Evolutionary conservation across 2,329 filamentous ascomycete species (phyloP).

Genomic region (Fusarium sp.): DNA sequence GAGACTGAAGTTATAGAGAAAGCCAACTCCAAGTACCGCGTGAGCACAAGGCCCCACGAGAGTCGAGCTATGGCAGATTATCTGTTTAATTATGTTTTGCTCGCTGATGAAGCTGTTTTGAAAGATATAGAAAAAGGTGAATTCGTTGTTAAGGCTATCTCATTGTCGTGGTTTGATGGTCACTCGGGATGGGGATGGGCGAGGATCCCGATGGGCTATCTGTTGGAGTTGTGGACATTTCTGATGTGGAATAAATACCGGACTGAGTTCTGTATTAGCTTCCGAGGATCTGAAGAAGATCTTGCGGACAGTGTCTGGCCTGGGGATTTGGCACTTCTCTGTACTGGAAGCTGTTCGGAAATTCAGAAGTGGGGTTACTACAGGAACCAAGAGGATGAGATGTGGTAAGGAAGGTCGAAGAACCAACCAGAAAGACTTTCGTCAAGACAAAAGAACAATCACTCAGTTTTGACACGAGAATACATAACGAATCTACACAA

Average conservation of each 20-base stretch:
- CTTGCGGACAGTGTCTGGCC: background rate
- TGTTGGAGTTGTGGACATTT: conserved; percentile 16
- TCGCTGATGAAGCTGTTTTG: background rate
- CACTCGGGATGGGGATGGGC: background rate
- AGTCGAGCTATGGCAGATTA: background rate
- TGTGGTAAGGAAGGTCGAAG: no score
- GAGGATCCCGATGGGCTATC: conserved; percentile 8
- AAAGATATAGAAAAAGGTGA: background rate
- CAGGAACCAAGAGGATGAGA: no score
- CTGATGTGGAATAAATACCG: background rate
- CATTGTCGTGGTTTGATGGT: rapidly evolving
- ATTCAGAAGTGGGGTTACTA: background rate
- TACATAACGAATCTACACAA: no score
- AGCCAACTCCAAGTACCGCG: rapidly evolving
- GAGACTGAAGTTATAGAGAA: rapidly evolving
- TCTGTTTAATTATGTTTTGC: background rate
- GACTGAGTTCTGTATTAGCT: rapidly evolving
- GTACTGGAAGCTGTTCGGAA: background rate
- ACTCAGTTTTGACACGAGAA: no score
- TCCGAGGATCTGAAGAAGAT: rapidly evolving
- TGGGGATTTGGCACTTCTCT: background rate
- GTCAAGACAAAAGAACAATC: no score
- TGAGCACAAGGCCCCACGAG: background rate
- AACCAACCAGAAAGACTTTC: no score
- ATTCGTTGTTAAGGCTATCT: conserved; percentile 9